A percentile compares a stretch with the other conserved stretches of the same genome.
phyloP scores from a whole-genome alignment of 306 rosid species.

The Quercus bicolor region DNA sequence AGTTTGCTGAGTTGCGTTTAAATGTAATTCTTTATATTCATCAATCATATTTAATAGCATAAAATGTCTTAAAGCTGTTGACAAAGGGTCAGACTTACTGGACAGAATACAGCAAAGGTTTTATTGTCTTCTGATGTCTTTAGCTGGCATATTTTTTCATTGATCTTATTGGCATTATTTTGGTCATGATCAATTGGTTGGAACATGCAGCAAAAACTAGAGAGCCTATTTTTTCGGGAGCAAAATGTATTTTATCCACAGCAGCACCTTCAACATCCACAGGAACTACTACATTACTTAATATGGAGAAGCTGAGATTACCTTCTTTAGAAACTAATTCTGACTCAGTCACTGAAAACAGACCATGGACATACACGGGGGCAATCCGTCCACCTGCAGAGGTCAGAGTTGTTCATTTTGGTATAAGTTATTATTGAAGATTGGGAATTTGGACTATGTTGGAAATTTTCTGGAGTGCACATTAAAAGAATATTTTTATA shows the following conservation, averaged over 20 bases:
- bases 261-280: conserved; percentile 46
- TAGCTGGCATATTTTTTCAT: not conserved
- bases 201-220: conserved; percentile 57
- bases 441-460: not conserved
- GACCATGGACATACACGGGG: conserved; percentile 55
- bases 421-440: not conserved
- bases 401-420: conserved; percentile 30
- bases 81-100: not conserved
- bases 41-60: not conserved
- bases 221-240: conserved; percentile 40
- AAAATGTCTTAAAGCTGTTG: not conserved
- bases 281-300: conserved; percentile 43
- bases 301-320: conserved; percentile 52
- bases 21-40: not conserved
- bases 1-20: not conserved
- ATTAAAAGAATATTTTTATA: not conserved
- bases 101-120: not conserved
- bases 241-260: conserved; percentile 60
- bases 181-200: conserved; percentile 4
- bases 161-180: conserved; percentile 7
- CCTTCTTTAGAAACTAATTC: conserved; percentile 41
- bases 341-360: conserved; percentile 33
- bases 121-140: not conserved
- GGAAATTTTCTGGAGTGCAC: not conserved
- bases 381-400: conserved; percentile 36